phyloP scores from a whole-genome alignment of 345 rosid genomes.

The Sonneratia alba region DNA sequence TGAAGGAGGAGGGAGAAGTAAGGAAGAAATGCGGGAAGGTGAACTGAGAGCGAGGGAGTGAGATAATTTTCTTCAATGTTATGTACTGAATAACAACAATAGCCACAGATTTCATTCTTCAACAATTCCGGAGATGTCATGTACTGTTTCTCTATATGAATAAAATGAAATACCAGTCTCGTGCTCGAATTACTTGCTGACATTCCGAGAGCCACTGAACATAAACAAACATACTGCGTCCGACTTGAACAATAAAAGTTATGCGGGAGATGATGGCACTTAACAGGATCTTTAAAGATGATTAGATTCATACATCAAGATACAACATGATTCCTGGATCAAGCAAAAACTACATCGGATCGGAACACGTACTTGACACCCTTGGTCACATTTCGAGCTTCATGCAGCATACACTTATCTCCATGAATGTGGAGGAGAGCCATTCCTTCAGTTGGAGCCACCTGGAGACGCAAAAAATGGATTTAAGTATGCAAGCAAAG shows the following conservation, averaged over 20 bases:
- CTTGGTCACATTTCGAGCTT: constrained; percentile 62
- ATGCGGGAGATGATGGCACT: neutral
- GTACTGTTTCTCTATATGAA: neutral
- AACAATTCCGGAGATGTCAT: neutral
- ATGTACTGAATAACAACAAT: constrained; percentile 4
- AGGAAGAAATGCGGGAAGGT: constrained; percentile 39
- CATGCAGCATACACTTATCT: constrained; percentile 85
- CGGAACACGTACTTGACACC: constrained; percentile 86
- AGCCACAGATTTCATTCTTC: neutral
- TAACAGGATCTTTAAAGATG: neutral
- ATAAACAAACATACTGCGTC: neutral
- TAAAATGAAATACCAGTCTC: neutral
- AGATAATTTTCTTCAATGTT: neutral
- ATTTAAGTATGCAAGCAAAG: neutral
- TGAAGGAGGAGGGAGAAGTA: constrained; percentile 53
- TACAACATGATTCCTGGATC: constrained; percentile 10
- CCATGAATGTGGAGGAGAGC: constrained; percentile 93
- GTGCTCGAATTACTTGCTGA: neutral
- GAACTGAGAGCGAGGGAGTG: constrained; percentile 23
- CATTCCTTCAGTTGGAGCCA: constrained; percentile 86
- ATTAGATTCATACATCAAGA: neutral
- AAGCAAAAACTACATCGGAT: constrained; percentile 89
- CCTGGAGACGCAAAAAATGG: constrained; percentile 26
- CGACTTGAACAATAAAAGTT: neutral
- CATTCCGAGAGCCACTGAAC: neutral